Evolutionary conservation across 164 flowering plant genomes (phyloP), one percentile per base, ranked within the genome.

Genomic region (Taxillus chinensis): DNA sequence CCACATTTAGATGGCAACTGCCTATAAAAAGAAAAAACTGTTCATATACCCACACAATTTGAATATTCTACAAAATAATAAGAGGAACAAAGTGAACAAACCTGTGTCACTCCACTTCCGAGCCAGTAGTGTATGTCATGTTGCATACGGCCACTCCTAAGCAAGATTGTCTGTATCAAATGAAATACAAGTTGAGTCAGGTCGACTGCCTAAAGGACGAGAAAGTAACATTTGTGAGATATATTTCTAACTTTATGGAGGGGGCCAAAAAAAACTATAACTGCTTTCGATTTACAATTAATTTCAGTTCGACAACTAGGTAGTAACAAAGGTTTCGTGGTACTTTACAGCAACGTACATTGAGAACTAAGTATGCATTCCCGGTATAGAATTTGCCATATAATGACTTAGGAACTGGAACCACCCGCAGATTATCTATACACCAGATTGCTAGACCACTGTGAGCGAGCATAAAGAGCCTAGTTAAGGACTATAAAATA

Each of bases 401-500:
- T 7, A 74, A 79, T 52, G 83, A 67, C 67, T 75, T 79, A 8
- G 88, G 82, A 8, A 86, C 70, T 52, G 78, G 67, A 62, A 75
- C 81, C 74, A 78, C 59, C 62, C 40, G 74, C 45, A 67, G 73
- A 45, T 79, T 80, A 68, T 86, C 85, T 54, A 83, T 59, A 60
- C 85, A 80, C 91, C 91, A 86, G 38, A 86, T 79, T 65, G 80
- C 88, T 57, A 86, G 61, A 56, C 91, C 91, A 50, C 91, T 83
- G 53, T 83, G 53, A 52, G 42, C 3, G 27, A 27, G 27, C 27
- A 27, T 27, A 27, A 55, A 11, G 52, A 57, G 4, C 50, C 13
- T 45, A 12, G 61, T 64, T 73, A 73, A 80, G 74, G 74, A 27
- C 2, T 27, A 27, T 2, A 27, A 27, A 27, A 27, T 27, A 27